A percentile compares a stretch with the other conserved stretches of the same genome.
phyloP scores from a whole-genome alignment of 2,329 filamentous ascomycete genomes.

The Nannizziopsis barbatae region DNA sequence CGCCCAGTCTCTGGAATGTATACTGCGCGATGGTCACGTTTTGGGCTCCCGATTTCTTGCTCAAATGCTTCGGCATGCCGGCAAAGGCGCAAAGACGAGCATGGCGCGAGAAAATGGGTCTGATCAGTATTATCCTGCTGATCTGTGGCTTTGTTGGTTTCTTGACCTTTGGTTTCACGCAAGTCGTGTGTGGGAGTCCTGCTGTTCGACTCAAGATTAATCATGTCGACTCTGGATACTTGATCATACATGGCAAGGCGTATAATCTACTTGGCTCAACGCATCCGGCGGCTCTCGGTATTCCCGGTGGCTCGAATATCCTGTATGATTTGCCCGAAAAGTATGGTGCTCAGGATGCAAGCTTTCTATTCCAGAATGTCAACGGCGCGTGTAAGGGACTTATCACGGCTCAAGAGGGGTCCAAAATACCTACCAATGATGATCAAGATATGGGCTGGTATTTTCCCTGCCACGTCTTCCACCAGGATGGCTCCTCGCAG shows the following conservation, averaged over 20 bases:
- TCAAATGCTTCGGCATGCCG: slow-evolving; percentile 75
- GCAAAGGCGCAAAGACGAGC: slow-evolving; percentile 79
- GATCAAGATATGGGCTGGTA: slow-evolving; percentile 82
- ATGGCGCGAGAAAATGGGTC: slow-evolving; percentile 95
- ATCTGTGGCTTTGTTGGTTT: slow-evolving; percentile 89
- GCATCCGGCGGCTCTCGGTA: slow-evolving; percentile 70
- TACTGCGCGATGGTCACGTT: slow-evolving; percentile 93
- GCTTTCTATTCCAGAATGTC: slow-evolving; percentile 96
- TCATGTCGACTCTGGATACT: slow-evolving; percentile 66
- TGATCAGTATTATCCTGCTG: slow-evolving; percentile 82
- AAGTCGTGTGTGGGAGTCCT: slow-evolving; percentile 67
- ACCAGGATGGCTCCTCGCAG: slow-evolving; percentile 76
- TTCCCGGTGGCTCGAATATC: slow-evolving; percentile 64
- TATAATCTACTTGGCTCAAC: slow-evolving; percentile 68
- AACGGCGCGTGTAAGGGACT: slow-evolving; percentile 91
- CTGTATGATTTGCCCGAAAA: slow-evolving; percentile 75
- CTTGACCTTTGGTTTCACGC: slow-evolving; percentile 91
- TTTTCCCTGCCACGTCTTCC: slow-evolving; percentile 83
- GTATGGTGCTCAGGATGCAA: slow-evolving; percentile 81
- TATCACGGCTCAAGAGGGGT: slow-evolving; percentile 59
- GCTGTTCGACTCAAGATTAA: slow-evolving; percentile 68
- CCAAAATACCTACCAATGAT: slow-evolving; percentile 66
- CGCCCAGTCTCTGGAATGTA: slow-evolving; percentile 84
- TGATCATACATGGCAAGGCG: slow-evolving; percentile 92
- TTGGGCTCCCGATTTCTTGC: slow-evolving; percentile 77